A percentile compares a stretch with the other conserved stretches of the same genome.
Conservation (phyloP, 352 stramenopile genomes). For the Pythium volutum region DNA sequence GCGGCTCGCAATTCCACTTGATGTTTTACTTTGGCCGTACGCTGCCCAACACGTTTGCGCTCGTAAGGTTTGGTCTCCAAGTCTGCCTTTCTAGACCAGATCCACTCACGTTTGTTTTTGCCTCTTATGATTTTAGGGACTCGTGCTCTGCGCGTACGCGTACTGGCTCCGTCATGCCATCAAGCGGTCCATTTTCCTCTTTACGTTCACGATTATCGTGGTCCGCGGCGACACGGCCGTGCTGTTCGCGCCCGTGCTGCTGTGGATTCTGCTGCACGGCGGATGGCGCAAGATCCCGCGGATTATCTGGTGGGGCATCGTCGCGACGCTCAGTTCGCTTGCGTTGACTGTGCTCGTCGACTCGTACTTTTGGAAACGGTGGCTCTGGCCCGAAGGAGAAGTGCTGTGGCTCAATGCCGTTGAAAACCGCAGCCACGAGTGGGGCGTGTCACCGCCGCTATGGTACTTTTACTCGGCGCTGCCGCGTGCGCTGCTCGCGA, state of each 20-base stretch:
- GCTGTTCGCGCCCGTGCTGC: conserved; percentile 91
- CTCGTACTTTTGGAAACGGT: conserved; percentile 92
- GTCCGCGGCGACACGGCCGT: conserved; percentile 97
- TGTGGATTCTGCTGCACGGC: conserved; percentile 86
- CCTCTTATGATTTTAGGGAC: conserved; percentile 23
- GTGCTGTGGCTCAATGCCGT: conserved; percentile 97
- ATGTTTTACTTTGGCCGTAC: conserved; percentile 97
- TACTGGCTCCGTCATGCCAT: conserved; percentile 58
- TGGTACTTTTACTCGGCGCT: conserved; percentile 97
- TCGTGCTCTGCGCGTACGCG: conserved; percentile 64
- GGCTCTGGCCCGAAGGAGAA: conserved; percentile 97
- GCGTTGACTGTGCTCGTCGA: conserved; percentile 89
- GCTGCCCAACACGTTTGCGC: conserved; percentile 97
- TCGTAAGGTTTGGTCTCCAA: conserved; percentile 42
- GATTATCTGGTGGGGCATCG: conserved; percentile 82
- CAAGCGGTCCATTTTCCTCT: conserved; percentile 60
- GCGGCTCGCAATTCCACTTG: conserved; percentile 95
- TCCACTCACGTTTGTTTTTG: background rate
- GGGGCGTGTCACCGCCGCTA: conserved; percentile 93
- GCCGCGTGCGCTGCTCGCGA: conserved; percentile 86
- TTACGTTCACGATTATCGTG: conserved; percentile 93
- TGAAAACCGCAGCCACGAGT: conserved; percentile 96
- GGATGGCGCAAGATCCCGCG: conserved; percentile 61
- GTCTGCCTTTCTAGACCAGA: conserved; percentile 38
- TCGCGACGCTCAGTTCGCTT: conserved; percentile 67